A percentile compares a stretch with the other conserved stretches of the same genome.
These are phyloP conservation scores for Mucor sp. DNA, from an alignment of 371 early-diverging fungal species.

Conservation along the genomic window DNA sequence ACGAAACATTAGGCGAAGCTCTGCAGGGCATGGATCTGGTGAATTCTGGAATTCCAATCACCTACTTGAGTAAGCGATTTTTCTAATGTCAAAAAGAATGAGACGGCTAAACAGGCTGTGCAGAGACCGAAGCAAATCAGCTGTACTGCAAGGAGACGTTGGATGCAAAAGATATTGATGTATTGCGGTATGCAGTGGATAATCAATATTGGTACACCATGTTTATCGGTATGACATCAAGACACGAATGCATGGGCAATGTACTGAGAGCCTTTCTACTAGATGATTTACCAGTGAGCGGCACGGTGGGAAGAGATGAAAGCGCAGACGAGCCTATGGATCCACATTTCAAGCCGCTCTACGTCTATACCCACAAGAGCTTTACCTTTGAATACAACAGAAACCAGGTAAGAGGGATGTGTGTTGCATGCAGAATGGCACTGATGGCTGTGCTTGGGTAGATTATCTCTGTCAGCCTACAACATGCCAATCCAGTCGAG, in stretches of 20 bases:
- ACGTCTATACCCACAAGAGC: conserved; percentile 65
- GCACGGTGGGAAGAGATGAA: conserved; percentile 37
- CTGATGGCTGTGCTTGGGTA: conserved; percentile 3
- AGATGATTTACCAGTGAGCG: conserved; percentile 66
- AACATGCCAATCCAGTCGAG: conserved; percentile 40
- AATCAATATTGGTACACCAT: conserved; percentile 75
- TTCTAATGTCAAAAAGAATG: too few relatives aligned
- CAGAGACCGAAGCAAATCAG: conserved; percentile 26
- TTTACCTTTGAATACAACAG: conserved; percentile 66
- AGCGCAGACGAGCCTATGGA: conserved; percentile 21
- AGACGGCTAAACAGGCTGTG: not conserved
- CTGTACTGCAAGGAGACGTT: conserved; percentile 52
- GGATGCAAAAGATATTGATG: conserved; percentile 45
- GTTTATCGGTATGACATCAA: conserved; percentile 57
- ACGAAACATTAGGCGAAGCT: conserved; percentile 84
- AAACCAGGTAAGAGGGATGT: conserved; percentile 37
- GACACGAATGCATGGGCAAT: not conserved
- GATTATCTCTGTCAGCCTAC: conserved; percentile 59
- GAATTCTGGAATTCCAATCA: conserved; percentile 73
- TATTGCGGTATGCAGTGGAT: conserved; percentile 65
- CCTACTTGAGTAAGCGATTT: conserved; percentile 47
- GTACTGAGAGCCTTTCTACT: not conserved
- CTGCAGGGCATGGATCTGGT: conserved; percentile 77
- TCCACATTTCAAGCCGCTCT: conserved; percentile 29
- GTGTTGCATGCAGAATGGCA: not conserved